Base-by-base conservation (phyloP, 2,329 filamentous ascomycete genomes). In the Bipolaris victoriae region DNA sequence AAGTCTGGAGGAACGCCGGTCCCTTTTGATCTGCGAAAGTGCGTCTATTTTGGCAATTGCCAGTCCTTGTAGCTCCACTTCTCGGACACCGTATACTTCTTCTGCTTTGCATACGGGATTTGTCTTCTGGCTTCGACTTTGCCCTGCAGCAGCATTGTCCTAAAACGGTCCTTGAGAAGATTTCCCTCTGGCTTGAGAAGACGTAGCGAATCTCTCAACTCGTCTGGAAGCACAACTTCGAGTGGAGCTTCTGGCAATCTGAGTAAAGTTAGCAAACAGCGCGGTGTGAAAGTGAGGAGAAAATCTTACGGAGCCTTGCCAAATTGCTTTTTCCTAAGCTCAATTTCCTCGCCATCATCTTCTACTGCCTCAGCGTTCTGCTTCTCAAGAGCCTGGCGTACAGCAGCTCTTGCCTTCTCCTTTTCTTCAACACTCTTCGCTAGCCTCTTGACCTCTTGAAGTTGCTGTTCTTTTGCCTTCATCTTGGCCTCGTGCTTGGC, bases 21-120 rank as follows among this genome's bases (percentile, higher is more conserved):
- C 15, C 6, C 13, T 29, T 39, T 24, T 7, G 22, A 35, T 11
- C 22, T 35, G 26, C 20, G 15, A 7, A 15, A 49, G 4, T 39
- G 6, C 5, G 15, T 53, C 54, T 57, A 57, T 44, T 57, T 53
- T 33, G 54, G 54, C 37, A 90, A 78, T 67, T 82, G 84, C 78
- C 97, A 99, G 76, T 99, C 95, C 83, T 99, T 99, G 82, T 97
- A 91, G 43, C 89, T 87, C 95, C 95, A 99, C 80, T 98, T 99
- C 85, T 98, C 95, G 6, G 92, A 97, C 49, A 88, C 78, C 76
- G 90, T 91, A 66, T 82, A 88, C 83, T 88, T 93, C 62, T 86
- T 86, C 82, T 95, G 91, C 84, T 91, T 96, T 70, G 84, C 85
- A 79, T 95, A 94, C 6, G 88, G 85, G 56, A 94, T 86, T 50